phyloP scores from a whole-genome alignment of 495 filamentous ascomycete species.

The Hypoxylon lenormandii region DNA sequence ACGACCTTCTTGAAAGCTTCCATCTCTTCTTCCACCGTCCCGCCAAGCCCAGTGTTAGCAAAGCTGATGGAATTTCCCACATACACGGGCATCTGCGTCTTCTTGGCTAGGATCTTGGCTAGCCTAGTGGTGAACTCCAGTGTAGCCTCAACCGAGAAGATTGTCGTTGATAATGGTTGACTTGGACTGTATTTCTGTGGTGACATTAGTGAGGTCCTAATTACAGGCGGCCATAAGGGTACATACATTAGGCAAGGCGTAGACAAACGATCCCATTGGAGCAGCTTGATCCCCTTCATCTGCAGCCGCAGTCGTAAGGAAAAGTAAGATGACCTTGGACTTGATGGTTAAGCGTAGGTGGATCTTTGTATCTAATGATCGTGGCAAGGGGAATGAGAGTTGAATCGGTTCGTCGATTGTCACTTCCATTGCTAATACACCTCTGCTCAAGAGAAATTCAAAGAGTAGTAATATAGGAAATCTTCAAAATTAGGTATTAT shows the following conservation, averaged over 20 bases:
- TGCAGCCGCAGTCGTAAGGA: constrained; percentile 77
- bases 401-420: constrained; percentile 61
- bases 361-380: constrained; percentile 78
- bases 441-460: not conserved
- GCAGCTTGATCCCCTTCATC: constrained; percentile 66
- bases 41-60: constrained; percentile 73
- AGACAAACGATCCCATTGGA: constrained; percentile 86
- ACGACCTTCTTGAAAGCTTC: constrained; percentile 81
- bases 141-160: constrained; percentile 78
- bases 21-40: constrained; percentile 92
- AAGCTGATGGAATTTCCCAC: constrained; percentile 83
- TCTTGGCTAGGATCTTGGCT: constrained; percentile 81
- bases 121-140: constrained; percentile 87
- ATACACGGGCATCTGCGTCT: constrained; percentile 77
- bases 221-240: not conserved
- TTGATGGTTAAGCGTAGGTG: constrained; percentile 80
- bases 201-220: constrained; percentile 17
- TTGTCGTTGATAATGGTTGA: constrained; percentile 78
- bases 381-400: constrained; percentile 81
- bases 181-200: constrained; percentile 65
- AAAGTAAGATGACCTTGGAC: constrained; percentile 74
- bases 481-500: not conserved
- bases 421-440: constrained; percentile 39
- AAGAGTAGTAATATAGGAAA: not conserved
- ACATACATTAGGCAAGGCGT: constrained; percentile 88